These are phyloP conservation scores for Plasmodium ovale DNA, from an alignment of 169 alveolate species.

Conservation along the genomic window DNA sequence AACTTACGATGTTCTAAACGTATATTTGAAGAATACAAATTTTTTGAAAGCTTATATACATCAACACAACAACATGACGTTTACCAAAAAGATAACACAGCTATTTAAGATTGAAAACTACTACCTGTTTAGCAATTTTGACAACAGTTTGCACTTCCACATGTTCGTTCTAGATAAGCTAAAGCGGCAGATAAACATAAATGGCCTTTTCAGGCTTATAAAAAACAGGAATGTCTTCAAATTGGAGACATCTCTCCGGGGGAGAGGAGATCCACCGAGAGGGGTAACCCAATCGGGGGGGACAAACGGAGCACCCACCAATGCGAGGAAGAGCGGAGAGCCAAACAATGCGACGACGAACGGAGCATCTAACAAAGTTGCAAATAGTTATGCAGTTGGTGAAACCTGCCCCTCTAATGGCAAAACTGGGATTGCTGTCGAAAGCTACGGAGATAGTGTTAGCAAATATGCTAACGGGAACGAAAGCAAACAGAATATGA, in stretches of 20 bases:
- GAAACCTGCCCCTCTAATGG: too few relatives aligned
- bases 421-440: too few relatives aligned
- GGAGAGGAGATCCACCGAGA: too few relatives aligned
- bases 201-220: slow-evolving; percentile 53
- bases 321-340: too few relatives aligned
- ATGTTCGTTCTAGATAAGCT: slow-evolving; percentile 65
- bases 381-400: too few relatives aligned
- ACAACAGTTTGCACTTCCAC: slow-evolving; percentile 42
- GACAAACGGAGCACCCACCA: too few relatives aligned
- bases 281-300: too few relatives aligned
- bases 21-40: slow-evolving; percentile 53
- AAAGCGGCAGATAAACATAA: slow-evolving; percentile 42
- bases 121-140: slow-evolving; percentile 60
- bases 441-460: too few relatives aligned
- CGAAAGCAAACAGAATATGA: background rate
- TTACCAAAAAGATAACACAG: slow-evolving; percentile 67
- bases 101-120: slow-evolving; percentile 56
- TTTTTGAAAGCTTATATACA: slow-evolving; percentile 75
- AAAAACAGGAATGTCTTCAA: slow-evolving; percentile 50
- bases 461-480: too few relatives aligned
- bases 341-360: too few relatives aligned
- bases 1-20: slow-evolving; percentile 65
- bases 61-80: slow-evolving; percentile 41
- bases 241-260: background rate
- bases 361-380: too few relatives aligned